phyloP scores from a whole-genome alignment of 2,329 filamentous ascomycete species.

The Stachybotrys chartarum region DNA sequence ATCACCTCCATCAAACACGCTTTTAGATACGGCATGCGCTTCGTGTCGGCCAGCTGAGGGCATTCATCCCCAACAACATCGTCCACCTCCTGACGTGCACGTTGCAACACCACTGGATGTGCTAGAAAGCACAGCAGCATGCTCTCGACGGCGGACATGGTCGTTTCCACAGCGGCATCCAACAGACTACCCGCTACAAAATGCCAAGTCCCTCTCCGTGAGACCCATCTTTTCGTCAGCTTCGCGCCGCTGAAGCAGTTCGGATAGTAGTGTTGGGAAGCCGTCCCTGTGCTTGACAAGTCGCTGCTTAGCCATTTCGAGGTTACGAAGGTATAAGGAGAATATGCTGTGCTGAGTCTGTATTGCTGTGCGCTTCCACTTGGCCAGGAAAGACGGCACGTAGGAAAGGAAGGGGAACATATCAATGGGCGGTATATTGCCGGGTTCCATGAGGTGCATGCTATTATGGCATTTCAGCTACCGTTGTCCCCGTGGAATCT shows the following conservation, averaged over 20 bases:
- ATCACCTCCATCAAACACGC: conserved; percentile 1
- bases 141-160: background rate
- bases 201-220: background rate
- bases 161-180: background rate
- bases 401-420: background rate
- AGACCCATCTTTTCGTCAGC: background rate
- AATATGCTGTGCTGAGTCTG: background rate
- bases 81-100: background rate
- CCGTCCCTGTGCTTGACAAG: background rate
- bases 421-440: background rate
- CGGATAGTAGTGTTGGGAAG: background rate
- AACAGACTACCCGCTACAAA: background rate
- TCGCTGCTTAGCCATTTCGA: background rate
- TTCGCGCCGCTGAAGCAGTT: background rate
- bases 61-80: background rate
- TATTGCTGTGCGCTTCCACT: background rate
- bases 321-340: background rate
- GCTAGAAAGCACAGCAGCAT: background rate
- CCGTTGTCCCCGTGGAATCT: background rate
- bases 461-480: background rate
- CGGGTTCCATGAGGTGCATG: background rate
- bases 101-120: background rate
- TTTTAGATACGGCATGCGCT: background rate
- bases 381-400: background rate
- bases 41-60: background rate